These are phyloP conservation scores for Monosporozyma servazzii DNA, from an alignment of 805 yeast species.

Conservation along the genomic window DNA sequence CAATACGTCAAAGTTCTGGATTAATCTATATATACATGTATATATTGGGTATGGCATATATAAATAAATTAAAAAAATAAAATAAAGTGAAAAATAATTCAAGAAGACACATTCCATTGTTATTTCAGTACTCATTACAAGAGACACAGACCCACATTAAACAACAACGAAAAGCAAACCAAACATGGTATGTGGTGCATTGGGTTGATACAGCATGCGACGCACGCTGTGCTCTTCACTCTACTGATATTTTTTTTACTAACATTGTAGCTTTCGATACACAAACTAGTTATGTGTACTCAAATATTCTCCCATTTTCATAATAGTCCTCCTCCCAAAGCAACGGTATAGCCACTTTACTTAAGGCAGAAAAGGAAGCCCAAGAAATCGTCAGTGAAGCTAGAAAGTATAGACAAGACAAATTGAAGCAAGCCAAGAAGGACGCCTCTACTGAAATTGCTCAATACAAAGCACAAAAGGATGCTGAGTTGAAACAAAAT, in stretches of 20 bases:
- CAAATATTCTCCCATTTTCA: background rate
- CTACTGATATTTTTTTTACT: background rate
- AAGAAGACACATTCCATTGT: slow-evolving; percentile 1
- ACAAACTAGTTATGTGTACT: background rate
- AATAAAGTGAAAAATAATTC: no score
- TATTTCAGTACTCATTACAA: background rate
- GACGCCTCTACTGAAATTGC: slow-evolving; percentile 89
- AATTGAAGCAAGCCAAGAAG: slow-evolving; percentile 85
- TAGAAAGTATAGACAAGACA: slow-evolving; percentile 66
- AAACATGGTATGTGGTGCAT: background rate
- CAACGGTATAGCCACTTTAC: slow-evolving; percentile 31
- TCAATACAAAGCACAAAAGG: slow-evolving; percentile 77
- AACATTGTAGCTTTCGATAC: background rate
- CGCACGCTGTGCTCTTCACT: no score
- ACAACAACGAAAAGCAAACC: background rate
- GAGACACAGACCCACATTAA: background rate
- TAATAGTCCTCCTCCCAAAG: slow-evolving; percentile 5
- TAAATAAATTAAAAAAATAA: background rate
- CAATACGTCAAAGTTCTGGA: slow-evolving; percentile 26
- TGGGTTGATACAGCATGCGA: no score
- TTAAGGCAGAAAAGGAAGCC: slow-evolving; percentile 91
- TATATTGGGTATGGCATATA: background rate
- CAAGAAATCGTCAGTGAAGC: slow-evolving; percentile 91
- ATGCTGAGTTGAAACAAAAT: slow-evolving; percentile 63
- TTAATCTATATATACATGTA: slow-evolving; percentile 3